phyloP scores from a whole-genome alignment of 495 filamentous ascomycete species.

The Daldinia loculata region DNA sequence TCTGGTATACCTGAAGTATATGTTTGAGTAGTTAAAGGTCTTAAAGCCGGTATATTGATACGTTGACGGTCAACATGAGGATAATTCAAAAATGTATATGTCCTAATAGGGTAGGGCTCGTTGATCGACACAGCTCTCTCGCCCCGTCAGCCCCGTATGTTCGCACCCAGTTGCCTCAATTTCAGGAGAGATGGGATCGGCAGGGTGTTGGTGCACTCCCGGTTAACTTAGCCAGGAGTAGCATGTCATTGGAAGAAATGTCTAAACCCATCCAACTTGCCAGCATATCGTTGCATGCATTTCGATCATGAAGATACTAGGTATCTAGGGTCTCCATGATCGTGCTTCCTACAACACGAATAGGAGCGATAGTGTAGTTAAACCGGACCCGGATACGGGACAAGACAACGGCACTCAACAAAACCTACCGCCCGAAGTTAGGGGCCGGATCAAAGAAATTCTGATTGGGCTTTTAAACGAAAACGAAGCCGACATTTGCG shows the following conservation, averaged over 20 bases:
- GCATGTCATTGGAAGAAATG: neutral
- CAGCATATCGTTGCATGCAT: neutral
- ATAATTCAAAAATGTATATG: neutral
- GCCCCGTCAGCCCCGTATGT: constrained; percentile 4
- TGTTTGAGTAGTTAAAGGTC: neutral
- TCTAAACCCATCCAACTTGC: neutral
- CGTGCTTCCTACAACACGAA: neutral
- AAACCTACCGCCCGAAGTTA: neutral
- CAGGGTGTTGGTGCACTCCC: neutral
- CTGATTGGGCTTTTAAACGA: neutral
- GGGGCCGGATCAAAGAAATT: constrained; percentile 16
- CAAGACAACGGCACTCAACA: neutral
- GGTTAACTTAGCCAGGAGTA: neutral
- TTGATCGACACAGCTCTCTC: neutral
- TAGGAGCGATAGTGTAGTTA: neutral
- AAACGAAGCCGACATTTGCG: constrained; percentile 1
- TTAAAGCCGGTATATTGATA: neutral
- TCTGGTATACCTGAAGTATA: neutral
- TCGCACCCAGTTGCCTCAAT: neutral
- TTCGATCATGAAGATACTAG: neutral
- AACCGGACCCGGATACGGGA: neutral
- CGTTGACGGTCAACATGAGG: neutral
- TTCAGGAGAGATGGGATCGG: constrained; percentile 2
- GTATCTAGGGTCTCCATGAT: neutral
- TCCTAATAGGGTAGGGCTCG: neutral